Evolutionary conservation across 345 rosid species (phyloP).

Genomic region (Sapria himalayana): DNA sequence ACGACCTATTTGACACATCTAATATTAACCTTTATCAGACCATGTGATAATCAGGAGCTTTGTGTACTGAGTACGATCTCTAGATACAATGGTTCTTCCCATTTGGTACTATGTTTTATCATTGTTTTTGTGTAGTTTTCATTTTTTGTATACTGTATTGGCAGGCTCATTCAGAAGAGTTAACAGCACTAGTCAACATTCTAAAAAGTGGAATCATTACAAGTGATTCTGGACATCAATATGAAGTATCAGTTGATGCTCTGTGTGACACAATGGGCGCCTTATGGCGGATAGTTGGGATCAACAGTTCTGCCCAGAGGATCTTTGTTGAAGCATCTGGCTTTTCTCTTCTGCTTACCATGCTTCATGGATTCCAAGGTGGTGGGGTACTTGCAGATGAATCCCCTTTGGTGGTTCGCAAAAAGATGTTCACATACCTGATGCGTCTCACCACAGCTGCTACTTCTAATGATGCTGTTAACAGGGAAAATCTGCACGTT

Average conservation of each 20-base stretch:
- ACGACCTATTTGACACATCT: too few relatives aligned
- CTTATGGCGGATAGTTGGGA: conserved; percentile 86
- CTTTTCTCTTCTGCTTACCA: conserved; percentile 83
- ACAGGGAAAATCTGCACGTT: conserved; percentile 66
- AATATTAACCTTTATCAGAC: too few relatives aligned
- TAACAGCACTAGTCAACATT: conserved; percentile 77
- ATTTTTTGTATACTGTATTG: neutral
- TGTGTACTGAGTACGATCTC: too few relatives aligned
- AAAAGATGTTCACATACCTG: conserved; percentile 66
- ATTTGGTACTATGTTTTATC: too few relatives aligned
- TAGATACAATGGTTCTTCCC: neutral
- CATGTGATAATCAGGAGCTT: too few relatives aligned
- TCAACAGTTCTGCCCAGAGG: conserved; percentile 62
- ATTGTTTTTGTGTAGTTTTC: conserved; percentile 1
- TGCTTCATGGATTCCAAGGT: conserved; percentile 75
- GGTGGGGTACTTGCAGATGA: conserved; percentile 37
- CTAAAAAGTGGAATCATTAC: conserved; percentile 96
- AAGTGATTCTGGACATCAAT: conserved; percentile 67
- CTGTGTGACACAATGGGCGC: conserved; percentile 96
- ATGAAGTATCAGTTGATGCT: conserved; percentile 75
- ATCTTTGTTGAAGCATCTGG: conserved; percentile 97
- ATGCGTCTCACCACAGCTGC: conserved; percentile 81
- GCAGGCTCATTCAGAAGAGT: conserved; percentile 84
- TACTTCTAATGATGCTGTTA: conserved; percentile 53
- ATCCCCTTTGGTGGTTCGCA: conserved; percentile 25